Evolutionary conservation across 345 rosid genomes (phyloP), one percentile per base, ranked within the genome.

Genomic region (Rhizophora mangle): DNA sequence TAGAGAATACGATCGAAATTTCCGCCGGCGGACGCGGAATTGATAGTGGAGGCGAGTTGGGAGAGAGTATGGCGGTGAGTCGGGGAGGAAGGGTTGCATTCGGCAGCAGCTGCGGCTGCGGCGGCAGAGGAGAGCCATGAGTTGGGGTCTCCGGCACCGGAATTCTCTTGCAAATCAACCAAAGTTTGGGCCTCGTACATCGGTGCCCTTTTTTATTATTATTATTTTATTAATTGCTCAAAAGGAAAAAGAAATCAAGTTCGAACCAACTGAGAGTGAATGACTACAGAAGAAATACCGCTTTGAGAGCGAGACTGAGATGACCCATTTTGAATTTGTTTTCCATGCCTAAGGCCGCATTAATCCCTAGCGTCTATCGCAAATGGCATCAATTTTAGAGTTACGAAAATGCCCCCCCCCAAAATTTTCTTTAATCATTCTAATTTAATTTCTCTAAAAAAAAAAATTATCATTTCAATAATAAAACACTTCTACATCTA

Each of bases 1-100:
- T 81, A 89, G 64, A 92, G 96, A 74, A 73, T 85, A 47, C 84
- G 97, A 80, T 90, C 93, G 29, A 96, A 74, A 72, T 80, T 86
- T 37, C 79, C 81, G 69, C 69, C 81, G 3, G 77, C 74, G 24
- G 79, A 68, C 9, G 51, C 57, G 72, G 72, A 22, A 30, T 66
- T n/a, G n/a, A 71, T 75, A 57, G 47, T 69, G 47, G 30, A 32
- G 34, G 67, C 60, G 57, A 51, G 60, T 32, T 71, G 72, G 61
- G 85, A 73, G 30, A 72, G 78, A 72, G 64, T 13, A 36, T 55
- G 79, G 15, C 37, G 69, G 63, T 79, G 89, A 78, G 80, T 82
- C 31, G 85, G 86, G 46, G 89, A 82, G 8, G 82, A 66, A 79
- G 78, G 72, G 72, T 72, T 77, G 62, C 69, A 77, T 16, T 76